Base-by-base conservation (phyloP, 768 basidiomycete genomes). In the Leccinum olivaceopallidum region DNA sequence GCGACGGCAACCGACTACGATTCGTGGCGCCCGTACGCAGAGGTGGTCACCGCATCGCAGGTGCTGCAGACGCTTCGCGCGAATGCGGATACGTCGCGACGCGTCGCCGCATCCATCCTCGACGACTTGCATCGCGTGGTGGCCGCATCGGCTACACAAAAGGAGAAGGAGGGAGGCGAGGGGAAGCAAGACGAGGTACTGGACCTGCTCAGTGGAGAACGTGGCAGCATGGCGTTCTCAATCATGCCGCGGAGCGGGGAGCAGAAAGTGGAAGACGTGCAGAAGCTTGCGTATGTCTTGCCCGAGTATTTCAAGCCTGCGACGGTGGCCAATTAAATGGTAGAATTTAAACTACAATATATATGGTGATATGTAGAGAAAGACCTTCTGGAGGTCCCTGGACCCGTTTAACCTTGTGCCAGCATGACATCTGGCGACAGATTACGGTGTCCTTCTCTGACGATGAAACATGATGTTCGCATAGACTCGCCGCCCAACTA, bases 1-100 rank as follows among this genome's bases (percentile, higher is more conserved):
- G 94, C 90, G 18, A 92, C 90, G 2, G 83, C 89, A 24, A 98
- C 96, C 4, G 95, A 98, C 77, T 98, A 96, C 73, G 96, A 98
- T 75, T 89, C 94, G 2, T 99, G 95, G 95, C 79, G 95, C 32
- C 86, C 86, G 5, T 82, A 88, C 36, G 83, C 86, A 28, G 89
- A 84, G 12, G 81, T 88, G 5, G 96, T 98, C 57, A 98, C 96
- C 1, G 87, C 93, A 3, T 88, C 90, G 4, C 92, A 97, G 67
- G 94, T 98, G 30, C 82, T 95, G 80, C 89, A 92, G 74, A 95
- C 92, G 1, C 85, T 98, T 42, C 81, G 86, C 54, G 81, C 83
- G 24, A 99, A 99, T 72, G 94, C 95, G 2, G 83, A 87, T n/a
- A 89, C 89, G 12, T 89, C 93, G 16, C 87, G 93, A 55, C 82